phyloP scores from a whole-genome alignment of 1,284 basidiomycete species.

The Leccinum ambiguum region DNA sequence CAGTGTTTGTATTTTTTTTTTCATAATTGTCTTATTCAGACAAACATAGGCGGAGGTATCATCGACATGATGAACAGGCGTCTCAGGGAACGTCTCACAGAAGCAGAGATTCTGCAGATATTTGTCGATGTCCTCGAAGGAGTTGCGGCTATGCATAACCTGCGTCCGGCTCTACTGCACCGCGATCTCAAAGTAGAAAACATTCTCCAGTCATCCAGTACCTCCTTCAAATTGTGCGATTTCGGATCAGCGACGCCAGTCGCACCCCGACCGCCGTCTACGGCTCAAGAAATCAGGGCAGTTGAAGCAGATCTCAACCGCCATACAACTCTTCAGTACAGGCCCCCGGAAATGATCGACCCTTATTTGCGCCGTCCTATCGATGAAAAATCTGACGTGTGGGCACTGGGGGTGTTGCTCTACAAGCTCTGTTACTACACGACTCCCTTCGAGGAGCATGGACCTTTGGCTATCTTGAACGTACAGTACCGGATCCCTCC shows the following conservation, averaged over 20 bases:
- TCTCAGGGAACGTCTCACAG: slow-evolving; percentile 89
- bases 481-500: slow-evolving; percentile 94
- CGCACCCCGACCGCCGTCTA: slow-evolving; percentile 64
- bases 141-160: slow-evolving; percentile 94
- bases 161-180: slow-evolving; percentile 87
- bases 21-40: slow-evolving; percentile 11
- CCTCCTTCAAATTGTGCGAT: slow-evolving; percentile 95
- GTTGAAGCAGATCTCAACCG: slow-evolving; percentile 93
- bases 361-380: slow-evolving; percentile 80
- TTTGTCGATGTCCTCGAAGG: slow-evolving; percentile 95
- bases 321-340: slow-evolving; percentile 94
- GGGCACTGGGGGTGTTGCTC: slow-evolving; percentile 93
- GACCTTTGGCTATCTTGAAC: slow-evolving; percentile 94
- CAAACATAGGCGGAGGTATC: slow-evolving; percentile 82
- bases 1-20: slow-evolving; percentile 18
- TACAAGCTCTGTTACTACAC: slow-evolving; percentile 98
- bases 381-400: slow-evolving; percentile 95
- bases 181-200: slow-evolving; percentile 99
- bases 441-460: slow-evolving; percentile 97
- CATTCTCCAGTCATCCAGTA: slow-evolving; percentile 79
- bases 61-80: slow-evolving; percentile 99
- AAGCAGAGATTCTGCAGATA: slow-evolving; percentile 96
- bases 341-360: slow-evolving; percentile 99
- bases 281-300: slow-evolving; percentile 78
- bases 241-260: slow-evolving; percentile 93